Conservation (phyloP, 2,329 filamentous ascomycete genomes). For the Endothia cerciana region DNA sequence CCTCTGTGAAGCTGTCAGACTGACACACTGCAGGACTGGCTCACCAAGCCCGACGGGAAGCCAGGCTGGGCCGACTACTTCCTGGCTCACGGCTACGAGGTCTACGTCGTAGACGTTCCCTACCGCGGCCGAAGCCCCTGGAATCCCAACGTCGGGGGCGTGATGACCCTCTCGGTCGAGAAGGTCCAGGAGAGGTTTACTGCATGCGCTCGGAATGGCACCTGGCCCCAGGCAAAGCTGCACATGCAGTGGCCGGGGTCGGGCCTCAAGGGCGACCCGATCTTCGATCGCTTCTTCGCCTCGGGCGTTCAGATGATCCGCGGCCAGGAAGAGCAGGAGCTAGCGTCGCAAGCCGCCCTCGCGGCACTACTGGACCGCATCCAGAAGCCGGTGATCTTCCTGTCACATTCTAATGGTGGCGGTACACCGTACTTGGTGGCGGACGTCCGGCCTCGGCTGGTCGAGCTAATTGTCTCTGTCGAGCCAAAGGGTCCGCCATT, state of each 20-base stretch:
- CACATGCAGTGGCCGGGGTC: constrained; percentile 48
- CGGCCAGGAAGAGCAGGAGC: constrained; percentile 38
- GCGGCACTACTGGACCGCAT: constrained; percentile 23
- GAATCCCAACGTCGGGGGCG: constrained; percentile 12
- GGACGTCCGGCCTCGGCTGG: constrained; percentile 51
- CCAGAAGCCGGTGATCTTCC: constrained; percentile 40
- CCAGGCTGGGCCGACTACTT: constrained; percentile 53
- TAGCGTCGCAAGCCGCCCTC: constrained; percentile 26
- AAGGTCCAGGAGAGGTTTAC: constrained; percentile 16
- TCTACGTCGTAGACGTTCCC: constrained; percentile 50
- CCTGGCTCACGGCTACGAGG: constrained; percentile 43
- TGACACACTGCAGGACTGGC: constrained; percentile 39
- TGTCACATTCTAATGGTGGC: constrained; percentile 56
- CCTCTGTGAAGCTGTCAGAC: neutral
- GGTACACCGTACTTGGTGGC: constrained; percentile 51
- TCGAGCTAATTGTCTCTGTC: constrained; percentile 53
- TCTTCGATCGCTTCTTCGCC: constrained; percentile 54
- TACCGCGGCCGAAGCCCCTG: constrained; percentile 41
- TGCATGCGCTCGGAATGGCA: constrained; percentile 7
- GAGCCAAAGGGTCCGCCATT: constrained; percentile 60
- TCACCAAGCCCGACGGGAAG: constrained; percentile 51
- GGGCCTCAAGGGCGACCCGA: constrained; percentile 46
- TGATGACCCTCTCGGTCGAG: neutral
- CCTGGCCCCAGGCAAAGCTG: constrained; percentile 34
- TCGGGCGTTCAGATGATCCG: constrained; percentile 43